Conservation (phyloP, 805 yeast genomes). For the Candida xyloterini region DNA sequence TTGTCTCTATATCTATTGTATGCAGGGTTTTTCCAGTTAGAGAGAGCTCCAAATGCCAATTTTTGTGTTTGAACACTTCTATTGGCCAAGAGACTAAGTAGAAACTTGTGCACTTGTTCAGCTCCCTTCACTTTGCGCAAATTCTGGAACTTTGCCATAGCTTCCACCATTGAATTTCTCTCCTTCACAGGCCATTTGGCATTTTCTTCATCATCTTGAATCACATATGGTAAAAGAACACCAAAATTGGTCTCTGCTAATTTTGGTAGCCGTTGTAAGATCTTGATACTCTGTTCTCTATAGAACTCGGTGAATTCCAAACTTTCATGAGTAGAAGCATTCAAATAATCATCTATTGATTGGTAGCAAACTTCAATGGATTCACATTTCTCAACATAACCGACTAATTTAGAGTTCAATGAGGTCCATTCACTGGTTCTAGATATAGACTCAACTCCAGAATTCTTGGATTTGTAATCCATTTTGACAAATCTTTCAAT, state of each 20-base stretch:
- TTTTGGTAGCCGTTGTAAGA: constrained; percentile 55
- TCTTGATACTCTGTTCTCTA: constrained; percentile 56
- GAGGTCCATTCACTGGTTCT: constrained; percentile 31
- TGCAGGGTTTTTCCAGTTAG: constrained; percentile 58
- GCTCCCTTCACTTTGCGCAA: constrained; percentile 53
- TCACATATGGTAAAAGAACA: constrained; percentile 56
- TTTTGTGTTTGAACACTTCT: constrained; percentile 63
- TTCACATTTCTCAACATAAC: constrained; percentile 35
- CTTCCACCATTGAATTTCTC: constrained; percentile 52
- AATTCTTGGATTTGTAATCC: constrained; percentile 14
- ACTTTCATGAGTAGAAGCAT: constrained; percentile 36
- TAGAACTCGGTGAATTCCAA: constrained; percentile 41
- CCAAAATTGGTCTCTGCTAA: constrained; percentile 65
- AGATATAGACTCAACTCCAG: background rate
- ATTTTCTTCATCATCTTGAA: constrained; percentile 35
- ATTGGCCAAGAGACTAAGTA: constrained; percentile 58
- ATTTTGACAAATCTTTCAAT: constrained; percentile 35
- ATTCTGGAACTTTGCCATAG: constrained; percentile 63
- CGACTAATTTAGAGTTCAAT: constrained; percentile 43
- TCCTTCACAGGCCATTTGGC: constrained; percentile 41
- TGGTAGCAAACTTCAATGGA: constrained; percentile 34
- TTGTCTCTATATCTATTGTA: constrained; percentile 71
- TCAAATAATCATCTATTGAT: constrained; percentile 35
- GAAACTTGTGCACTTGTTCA: constrained; percentile 49
- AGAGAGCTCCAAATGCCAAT: constrained; percentile 64